Evolutionary conservation across 108 stramenopile genomes (phyloP).

Genomic region (Discostella stelligeroides): DNA sequence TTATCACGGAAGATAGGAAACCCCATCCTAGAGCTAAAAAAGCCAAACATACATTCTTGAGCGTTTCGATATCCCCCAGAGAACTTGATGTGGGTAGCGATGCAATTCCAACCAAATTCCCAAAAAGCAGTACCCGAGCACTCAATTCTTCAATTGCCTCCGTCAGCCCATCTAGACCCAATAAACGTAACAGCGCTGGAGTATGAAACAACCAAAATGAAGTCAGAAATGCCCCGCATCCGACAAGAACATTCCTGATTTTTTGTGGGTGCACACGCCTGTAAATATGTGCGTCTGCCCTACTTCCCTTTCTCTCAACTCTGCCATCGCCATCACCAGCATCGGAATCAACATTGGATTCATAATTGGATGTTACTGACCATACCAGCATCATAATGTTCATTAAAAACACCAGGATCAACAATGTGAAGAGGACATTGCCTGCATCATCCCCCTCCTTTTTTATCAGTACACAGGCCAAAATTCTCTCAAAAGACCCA

Average conservation of each 20-base stretch:
- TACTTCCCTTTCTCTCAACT: conserved; percentile 8
- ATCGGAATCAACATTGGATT: not conserved
- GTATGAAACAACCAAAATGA: conserved; percentile 50
- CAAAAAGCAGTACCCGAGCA: conserved; percentile 35
- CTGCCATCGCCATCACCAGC: not conserved
- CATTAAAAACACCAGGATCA: conserved; percentile 14
- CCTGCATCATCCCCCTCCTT: conserved; percentile 41
- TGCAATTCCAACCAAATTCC: conserved; percentile 31
- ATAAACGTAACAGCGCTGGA: conserved; percentile 34
- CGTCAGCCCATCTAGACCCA: conserved; percentile 30
- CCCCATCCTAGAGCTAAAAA: conserved; percentile 28
- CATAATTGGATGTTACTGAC: conserved; percentile 14
- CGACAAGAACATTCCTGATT: conserved; percentile 28
- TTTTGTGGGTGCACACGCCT: conserved; percentile 22
- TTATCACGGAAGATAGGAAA: conserved; percentile 24
- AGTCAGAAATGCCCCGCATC: conserved; percentile 10
- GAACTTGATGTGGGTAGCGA: conserved; percentile 5
- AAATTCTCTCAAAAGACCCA: conserved; percentile 39
- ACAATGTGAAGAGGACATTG: conserved; percentile 13
- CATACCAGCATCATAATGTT: conserved; percentile 16
- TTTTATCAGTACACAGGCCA: conserved; percentile 47
- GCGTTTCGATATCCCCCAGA: conserved; percentile 10
- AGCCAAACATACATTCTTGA: conserved; percentile 21
- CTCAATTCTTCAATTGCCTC: conserved; percentile 34
- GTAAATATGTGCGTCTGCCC: not conserved